Conservation (phyloP, 2,329 filamentous ascomycete species). For the Verticillium klebahnii region DNA sequence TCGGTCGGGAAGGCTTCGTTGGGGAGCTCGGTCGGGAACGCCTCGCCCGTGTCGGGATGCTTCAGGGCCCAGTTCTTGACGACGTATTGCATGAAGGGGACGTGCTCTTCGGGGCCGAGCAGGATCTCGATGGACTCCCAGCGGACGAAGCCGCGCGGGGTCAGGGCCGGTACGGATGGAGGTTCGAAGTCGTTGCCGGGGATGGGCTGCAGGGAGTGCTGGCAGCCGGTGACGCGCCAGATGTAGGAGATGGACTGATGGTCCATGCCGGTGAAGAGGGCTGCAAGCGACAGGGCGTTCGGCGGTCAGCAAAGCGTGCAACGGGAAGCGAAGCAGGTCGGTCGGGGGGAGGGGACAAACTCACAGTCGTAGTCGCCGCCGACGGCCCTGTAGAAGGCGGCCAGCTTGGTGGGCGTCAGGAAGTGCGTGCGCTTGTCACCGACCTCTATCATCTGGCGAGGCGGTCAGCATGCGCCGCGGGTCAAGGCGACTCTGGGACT, state of each 20-base stretch:
- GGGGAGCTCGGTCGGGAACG: conserved; percentile 58
- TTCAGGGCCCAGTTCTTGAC: conserved; percentile 72
- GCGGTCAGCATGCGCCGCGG: neutral
- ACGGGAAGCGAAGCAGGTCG: neutral
- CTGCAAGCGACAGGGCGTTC: conserved; percentile 25
- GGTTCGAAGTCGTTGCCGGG: conserved; percentile 62
- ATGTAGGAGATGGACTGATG: conserved; percentile 79
- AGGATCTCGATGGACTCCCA: conserved; percentile 93
- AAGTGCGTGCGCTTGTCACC: conserved; percentile 49
- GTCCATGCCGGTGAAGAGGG: conserved; percentile 73
- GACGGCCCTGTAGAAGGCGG: conserved; percentile 71
- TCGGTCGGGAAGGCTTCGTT: conserved; percentile 62
- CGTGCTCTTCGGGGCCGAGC: conserved; percentile 82
- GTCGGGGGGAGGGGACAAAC: neutral
- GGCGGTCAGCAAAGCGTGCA: neutral
- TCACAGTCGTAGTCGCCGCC: conserved; percentile 70
- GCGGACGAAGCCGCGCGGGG: conserved; percentile 77
- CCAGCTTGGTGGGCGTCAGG: conserved; percentile 64
- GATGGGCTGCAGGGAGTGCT: conserved; percentile 77
- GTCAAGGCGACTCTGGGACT: neutral
- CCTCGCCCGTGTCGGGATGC: conserved; percentile 67
- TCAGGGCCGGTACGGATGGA: conserved; percentile 78
- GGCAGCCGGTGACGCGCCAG: conserved; percentile 86
- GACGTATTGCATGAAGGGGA: conserved; percentile 75
- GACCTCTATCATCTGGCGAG: conserved; percentile 48